A percentile compares a stretch with the other conserved stretches of the same genome.
Evolutionary conservation across 768 basidiomycete genomes (phyloP).

Genomic region (Paxillus involutus): DNA sequence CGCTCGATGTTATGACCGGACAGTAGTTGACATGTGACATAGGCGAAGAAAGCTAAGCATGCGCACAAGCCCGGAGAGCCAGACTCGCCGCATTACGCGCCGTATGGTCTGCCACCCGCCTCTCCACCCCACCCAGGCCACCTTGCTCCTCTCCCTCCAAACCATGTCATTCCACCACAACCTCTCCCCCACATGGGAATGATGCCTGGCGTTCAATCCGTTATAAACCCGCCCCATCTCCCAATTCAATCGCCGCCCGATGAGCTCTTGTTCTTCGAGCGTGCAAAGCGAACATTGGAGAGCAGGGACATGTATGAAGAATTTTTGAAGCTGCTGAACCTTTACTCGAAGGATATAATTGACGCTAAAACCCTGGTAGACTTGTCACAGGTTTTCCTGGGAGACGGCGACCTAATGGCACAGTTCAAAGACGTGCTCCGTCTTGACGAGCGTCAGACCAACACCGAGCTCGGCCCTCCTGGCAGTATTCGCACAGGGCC

Average conservation of each 20-base stretch:
- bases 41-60: slow-evolving; percentile 67
- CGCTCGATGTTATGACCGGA: background rate
- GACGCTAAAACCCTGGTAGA: slow-evolving; percentile 82
- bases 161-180: slow-evolving; percentile 30
- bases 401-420: slow-evolving; percentile 72
- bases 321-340: slow-evolving; percentile 88
- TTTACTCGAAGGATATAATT: slow-evolving; percentile 92
- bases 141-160: slow-evolving; percentile 15
- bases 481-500: slow-evolving; percentile 76
- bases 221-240: slow-evolving; percentile 27
- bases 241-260: slow-evolving; percentile 49
- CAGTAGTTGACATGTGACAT: slow-evolving; percentile 9
- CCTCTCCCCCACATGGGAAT: slow-evolving; percentile 27
- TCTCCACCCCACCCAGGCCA: slow-evolving; percentile 33
- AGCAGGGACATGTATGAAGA: slow-evolving; percentile 83
- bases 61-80: slow-evolving; percentile 60
- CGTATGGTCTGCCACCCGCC: slow-evolving; percentile 44
- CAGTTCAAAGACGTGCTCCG: slow-evolving; percentile 88
- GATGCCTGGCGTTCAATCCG: slow-evolving; percentile 15
- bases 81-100: slow-evolving; percentile 43
- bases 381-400: slow-evolving; percentile 77
- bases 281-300: slow-evolving; percentile 80
- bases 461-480: slow-evolving; percentile 67
- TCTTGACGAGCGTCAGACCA: slow-evolving; percentile 67
- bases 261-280: slow-evolving; percentile 92